A percentile compares a stretch with the other conserved stretches of the same genome.
Evolutionary conservation across 108 stramenopile genomes (phyloP).

Genomic region (Fistulifera solaris): DNA sequence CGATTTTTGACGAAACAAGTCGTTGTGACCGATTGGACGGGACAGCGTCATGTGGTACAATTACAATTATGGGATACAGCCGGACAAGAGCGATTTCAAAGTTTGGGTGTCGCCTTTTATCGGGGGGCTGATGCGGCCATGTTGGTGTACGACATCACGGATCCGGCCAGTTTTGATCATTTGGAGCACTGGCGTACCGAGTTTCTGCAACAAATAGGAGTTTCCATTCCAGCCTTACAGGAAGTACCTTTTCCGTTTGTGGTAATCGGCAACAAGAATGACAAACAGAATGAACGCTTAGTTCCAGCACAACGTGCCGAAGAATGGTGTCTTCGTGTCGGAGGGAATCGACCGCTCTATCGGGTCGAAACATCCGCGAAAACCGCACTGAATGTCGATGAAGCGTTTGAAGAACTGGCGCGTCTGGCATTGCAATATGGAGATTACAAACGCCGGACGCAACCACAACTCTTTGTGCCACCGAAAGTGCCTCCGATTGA

Average conservation of each 20-base stretch:
- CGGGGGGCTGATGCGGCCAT: slow-evolving; percentile 96
- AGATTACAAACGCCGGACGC: slow-evolving; percentile 33
- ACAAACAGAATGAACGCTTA: slow-evolving; percentile 60
- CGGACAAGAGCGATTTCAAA: slow-evolving; percentile 97
- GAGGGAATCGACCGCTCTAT: slow-evolving; percentile 64
- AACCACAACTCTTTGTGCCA: slow-evolving; percentile 52
- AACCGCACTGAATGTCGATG: slow-evolving; percentile 90
- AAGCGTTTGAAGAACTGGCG: slow-evolving; percentile 80
- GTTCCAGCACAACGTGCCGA: slow-evolving; percentile 69
- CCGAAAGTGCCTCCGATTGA: slow-evolving; percentile 21
- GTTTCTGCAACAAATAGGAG: slow-evolving; percentile 77
- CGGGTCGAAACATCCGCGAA: slow-evolving; percentile 96
- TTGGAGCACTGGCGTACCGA: slow-evolving; percentile 91
- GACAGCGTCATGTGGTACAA: slow-evolving; percentile 64
- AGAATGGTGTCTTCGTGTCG: slow-evolving; percentile 72
- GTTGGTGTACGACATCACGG: slow-evolving; percentile 96
- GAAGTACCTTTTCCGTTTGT: slow-evolving; percentile 86
- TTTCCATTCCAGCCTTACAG: slow-evolving; percentile 39
- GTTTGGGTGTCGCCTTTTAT: slow-evolving; percentile 94
- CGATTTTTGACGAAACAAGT: slow-evolving; percentile 92
- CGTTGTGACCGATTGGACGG: slow-evolving; percentile 49
- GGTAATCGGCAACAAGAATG: slow-evolving; percentile 95
- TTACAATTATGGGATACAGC: slow-evolving; percentile 99
- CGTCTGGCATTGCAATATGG: slow-evolving; percentile 39
- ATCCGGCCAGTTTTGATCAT: slow-evolving; percentile 89